Percentiles rank a stretch among this genome's conserved stretches.
phyloP scores from a whole-genome alignment of 495 filamentous ascomycete species.

The Elasticomyces elasticus region DNA sequence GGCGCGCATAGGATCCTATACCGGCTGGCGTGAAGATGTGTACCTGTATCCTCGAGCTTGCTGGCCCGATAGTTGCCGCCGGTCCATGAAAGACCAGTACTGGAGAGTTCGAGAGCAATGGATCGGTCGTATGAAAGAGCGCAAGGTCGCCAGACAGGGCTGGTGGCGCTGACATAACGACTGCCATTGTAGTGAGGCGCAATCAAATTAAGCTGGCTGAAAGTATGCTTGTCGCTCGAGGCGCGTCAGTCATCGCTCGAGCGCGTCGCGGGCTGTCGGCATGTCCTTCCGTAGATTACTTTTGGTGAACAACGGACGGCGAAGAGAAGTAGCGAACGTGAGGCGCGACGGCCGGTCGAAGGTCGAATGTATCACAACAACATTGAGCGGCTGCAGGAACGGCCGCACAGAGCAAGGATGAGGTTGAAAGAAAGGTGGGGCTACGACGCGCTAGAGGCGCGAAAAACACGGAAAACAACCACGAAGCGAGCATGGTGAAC shows the following conservation, averaged over 20 bases:
- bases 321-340: neutral
- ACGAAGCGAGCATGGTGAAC: too few relatives aligned
- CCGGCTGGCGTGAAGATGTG: conserved; percentile 85
- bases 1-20: conserved; percentile 74
- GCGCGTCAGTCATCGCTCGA: neutral
- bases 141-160: conserved; percentile 62
- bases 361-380: neutral
- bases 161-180: conserved; percentile 53
- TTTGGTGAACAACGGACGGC: neutral
- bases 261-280: neutral
- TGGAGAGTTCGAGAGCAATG: conserved; percentile 59
- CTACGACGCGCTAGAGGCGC: neutral
- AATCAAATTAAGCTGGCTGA: neutral
- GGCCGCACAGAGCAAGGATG: neutral
- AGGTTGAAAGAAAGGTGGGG: neutral
- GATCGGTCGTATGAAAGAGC: conserved; percentile 73
- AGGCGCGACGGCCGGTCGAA: conserved; percentile 2
- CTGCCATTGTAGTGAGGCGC: conserved; percentile 44
- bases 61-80: conserved; percentile 72
- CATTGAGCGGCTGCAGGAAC: neutral
- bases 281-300: too few relatives aligned
- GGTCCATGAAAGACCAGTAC: conserved; percentile 79
- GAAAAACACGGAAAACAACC: neutral
- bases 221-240: neutral
- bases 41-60: conserved; percentile 82